Evolutionary conservation across 2,329 filamentous ascomycete species (phyloP).

Genomic region (Zymoseptoria pseudotritici): DNA sequence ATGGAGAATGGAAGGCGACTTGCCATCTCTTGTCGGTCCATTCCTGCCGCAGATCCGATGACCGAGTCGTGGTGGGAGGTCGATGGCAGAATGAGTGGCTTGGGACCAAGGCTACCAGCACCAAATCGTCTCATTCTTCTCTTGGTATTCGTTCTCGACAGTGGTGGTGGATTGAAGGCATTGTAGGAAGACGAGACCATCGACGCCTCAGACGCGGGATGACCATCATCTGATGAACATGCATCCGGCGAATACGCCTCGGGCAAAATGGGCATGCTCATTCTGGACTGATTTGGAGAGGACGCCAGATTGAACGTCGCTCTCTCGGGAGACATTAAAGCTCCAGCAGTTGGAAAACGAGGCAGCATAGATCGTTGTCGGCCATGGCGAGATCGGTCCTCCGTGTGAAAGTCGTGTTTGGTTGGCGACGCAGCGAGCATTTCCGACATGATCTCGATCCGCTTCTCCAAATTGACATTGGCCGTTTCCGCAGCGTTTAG

Average conservation of each 20-base stretch:
- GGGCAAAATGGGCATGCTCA: conserved; percentile 9
- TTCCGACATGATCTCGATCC: conserved; percentile 33
- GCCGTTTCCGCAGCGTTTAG: conserved; percentile 29
- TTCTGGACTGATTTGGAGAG: conserved; percentile 7
- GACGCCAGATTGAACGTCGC: conserved; percentile 10
- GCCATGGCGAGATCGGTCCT: conserved; percentile 18
- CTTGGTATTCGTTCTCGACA: conserved; percentile 13
- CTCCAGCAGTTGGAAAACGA: conserved; percentile 28
- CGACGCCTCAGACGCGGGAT: conserved; percentile 8
- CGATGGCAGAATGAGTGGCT: conserved; percentile 29
- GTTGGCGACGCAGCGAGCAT: conserved; percentile 32
- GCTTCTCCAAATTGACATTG: conserved; percentile 32
- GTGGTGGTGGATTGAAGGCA: not conserved
- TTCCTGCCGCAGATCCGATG: not conserved
- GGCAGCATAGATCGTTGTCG: conserved; percentile 28
- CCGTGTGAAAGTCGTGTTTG: conserved; percentile 29
- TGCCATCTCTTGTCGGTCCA: not conserved
- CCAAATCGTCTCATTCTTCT: conserved; percentile 31
- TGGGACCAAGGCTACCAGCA: conserved; percentile 27
- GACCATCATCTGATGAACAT: conserved; percentile 10
- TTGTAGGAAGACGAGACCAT: not conserved
- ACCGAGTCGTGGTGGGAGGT: conserved; percentile 22
- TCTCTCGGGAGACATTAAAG: conserved; percentile 22
- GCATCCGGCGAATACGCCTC: conserved; percentile 14
- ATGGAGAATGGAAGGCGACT: not conserved